phyloP scores from a whole-genome alignment of 805 yeast genomes.

The Schizosaccharomyces osmophilus region DNA sequence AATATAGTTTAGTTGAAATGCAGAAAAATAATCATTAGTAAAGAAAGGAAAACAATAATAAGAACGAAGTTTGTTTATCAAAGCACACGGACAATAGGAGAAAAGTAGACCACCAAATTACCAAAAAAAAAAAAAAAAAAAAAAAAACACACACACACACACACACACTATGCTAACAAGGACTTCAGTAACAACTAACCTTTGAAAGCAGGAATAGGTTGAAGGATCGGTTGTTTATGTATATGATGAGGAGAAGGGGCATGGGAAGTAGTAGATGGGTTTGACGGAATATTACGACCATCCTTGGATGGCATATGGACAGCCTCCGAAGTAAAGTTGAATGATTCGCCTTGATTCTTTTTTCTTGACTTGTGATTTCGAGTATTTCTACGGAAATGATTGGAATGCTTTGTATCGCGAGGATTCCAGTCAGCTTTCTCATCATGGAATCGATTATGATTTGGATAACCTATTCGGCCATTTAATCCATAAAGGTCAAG shows the following conservation, averaged over 20 bases:
- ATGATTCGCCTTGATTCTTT: not conserved
- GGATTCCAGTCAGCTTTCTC: not conserved
- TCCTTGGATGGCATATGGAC: not conserved
- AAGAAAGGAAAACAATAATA: too few species aligned
- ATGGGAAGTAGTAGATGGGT: not conserved
- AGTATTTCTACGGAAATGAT: not conserved
- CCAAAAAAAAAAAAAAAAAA: too few species aligned
- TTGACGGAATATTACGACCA: not conserved
- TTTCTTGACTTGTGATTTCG: not conserved
- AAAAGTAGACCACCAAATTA: too few species aligned
- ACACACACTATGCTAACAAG: too few species aligned
- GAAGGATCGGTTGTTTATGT: not conserved
- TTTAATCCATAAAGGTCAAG: not conserved
- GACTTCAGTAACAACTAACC: not conserved
- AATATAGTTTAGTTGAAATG: too few species aligned
- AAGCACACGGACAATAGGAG: too few species aligned
- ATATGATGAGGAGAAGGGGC: not conserved
- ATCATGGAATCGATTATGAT: not conserved
- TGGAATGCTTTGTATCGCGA: not conserved
- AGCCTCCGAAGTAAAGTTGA: not conserved
- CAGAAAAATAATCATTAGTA: too few species aligned
- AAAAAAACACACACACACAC: too few species aligned
- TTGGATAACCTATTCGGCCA: not conserved
- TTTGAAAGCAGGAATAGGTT: not conserved
- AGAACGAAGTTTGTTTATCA: too few species aligned